Conservation (phyloP, 2,329 filamentous ascomycete genomes). For the Coleophoma crateriformis region DNA sequence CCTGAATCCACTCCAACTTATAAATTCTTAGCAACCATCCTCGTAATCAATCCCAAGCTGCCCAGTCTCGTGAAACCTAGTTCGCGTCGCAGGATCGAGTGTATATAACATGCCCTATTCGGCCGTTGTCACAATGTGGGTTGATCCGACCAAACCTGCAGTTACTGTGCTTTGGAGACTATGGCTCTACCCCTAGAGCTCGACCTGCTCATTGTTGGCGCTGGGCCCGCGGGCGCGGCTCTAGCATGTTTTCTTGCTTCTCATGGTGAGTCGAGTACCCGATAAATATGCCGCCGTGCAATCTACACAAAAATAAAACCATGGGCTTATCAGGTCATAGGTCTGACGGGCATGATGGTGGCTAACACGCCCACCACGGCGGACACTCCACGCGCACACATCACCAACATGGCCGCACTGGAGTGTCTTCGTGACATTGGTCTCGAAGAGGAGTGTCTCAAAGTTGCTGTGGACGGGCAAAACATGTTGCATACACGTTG, state of each 20-base stretch:
- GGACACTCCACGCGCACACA: slow-evolving; percentile 53
- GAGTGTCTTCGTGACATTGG: slow-evolving; percentile 49
- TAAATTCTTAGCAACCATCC: background rate
- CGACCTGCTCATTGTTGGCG: slow-evolving; percentile 43
- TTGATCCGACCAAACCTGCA: background rate
- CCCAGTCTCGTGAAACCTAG: background rate
- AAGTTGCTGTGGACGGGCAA: slow-evolving; percentile 30
- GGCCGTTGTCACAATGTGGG: background rate
- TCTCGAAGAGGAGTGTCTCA: slow-evolving; percentile 34
- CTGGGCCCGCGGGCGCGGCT: slow-evolving; percentile 48
- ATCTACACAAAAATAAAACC: background rate
- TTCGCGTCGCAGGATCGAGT: background rate
- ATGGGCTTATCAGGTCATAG: slow-evolving; percentile 18
- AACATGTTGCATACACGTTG: slow-evolving; percentile 46
- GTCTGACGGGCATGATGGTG: slow-evolving; percentile 47
- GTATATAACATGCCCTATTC: background rate
- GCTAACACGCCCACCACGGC: slow-evolving; percentile 42
- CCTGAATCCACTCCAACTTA: background rate
- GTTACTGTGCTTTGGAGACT: background rate
- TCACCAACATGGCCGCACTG: slow-evolving; percentile 51
- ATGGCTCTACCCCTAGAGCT: slow-evolving; percentile 22
- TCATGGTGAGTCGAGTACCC: slow-evolving; percentile 30
- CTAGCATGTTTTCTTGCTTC: slow-evolving; percentile 46
- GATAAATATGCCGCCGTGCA: background rate
- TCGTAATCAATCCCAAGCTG: background rate